phyloP scores from a whole-genome alignment of 768 basidiomycete genomes.

The Boletellus ananas region DNA sequence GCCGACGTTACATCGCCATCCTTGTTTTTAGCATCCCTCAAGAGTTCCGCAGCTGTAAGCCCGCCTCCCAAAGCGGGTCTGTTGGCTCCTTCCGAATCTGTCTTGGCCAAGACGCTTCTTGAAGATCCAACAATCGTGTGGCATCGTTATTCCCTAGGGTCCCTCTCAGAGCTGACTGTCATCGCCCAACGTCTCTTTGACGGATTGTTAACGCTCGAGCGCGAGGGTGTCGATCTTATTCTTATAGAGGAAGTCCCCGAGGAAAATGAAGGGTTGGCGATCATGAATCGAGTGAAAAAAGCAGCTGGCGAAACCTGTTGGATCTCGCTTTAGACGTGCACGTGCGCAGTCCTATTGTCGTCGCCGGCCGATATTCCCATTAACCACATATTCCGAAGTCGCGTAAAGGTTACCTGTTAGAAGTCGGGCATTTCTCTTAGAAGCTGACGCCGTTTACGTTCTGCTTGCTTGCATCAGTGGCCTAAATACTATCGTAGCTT shows the following conservation, averaged over 20 bases:
- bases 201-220: conserved; percentile 78
- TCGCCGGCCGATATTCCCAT: neutral
- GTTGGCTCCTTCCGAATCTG: conserved; percentile 59
- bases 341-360: conserved; percentile 10
- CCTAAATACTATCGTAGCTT: neutral
- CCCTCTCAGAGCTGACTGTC: conserved; percentile 52
- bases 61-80: conserved; percentile 54
- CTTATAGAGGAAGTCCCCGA: conserved; percentile 82
- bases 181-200: conserved; percentile 85
- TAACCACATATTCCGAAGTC: neutral
- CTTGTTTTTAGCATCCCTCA: conserved; percentile 44
- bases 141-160: conserved; percentile 51
- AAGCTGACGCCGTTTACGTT: neutral
- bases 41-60: conserved; percentile 11
- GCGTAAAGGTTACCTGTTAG: neutral
- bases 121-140: conserved; percentile 44
- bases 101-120: conserved; percentile 29
- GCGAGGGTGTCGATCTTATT: conserved; percentile 72
- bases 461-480: neutral
- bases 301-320: conserved; percentile 64
- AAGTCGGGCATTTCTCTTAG: neutral
- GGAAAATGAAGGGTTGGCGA: conserved; percentile 79
- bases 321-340: conserved; percentile 23
- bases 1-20: conserved; percentile 28
- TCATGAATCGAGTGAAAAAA: conserved; percentile 93